These are phyloP conservation scores for Musa acuminata DNA, from an alignment of 176 grass and related monocot species.

Conservation along the genomic window DNA sequence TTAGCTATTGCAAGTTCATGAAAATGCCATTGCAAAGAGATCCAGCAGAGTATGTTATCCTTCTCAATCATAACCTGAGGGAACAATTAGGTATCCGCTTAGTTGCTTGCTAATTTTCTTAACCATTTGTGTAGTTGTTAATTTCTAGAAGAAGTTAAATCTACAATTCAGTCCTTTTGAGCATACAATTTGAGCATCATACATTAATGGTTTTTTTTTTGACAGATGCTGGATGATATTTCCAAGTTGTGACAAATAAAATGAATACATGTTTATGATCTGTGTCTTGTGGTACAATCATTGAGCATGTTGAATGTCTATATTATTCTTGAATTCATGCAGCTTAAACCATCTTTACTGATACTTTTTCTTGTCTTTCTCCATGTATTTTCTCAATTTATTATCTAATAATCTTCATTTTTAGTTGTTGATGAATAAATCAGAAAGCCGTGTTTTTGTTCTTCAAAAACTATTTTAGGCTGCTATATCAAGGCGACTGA, in stretches of 20 bases:
- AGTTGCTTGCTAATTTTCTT: neutral
- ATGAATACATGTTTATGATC: no score
- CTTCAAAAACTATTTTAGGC: conserved; percentile 35
- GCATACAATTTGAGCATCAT: neutral
- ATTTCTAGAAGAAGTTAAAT: neutral
- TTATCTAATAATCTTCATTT: neutral
- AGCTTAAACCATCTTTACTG: no score
- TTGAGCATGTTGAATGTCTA: no score
- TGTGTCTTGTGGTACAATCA: no score
- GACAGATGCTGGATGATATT: neutral
- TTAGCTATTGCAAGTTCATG: no score
- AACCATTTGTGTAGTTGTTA: neutral
- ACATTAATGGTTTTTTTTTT: neutral
- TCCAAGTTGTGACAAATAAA: neutral
- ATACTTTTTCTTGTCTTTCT: neutral
- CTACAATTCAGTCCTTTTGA: neutral
- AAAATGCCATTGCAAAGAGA: no score
- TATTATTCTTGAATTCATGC: no score
- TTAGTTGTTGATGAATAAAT: neutral
- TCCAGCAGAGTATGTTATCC: no score
- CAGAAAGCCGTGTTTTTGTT: conserved; percentile 7
- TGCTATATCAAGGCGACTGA: conserved; percentile 49
- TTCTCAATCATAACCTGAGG: no score
- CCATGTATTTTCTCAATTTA: neutral
- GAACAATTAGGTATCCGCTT: neutral